Percentiles rank a stretch among this genome's conserved stretches.
These are phyloP conservation scores for Picochlorum sp. DNA, from an alignment of 139 green algal species.

Conservation along the genomic window DNA sequence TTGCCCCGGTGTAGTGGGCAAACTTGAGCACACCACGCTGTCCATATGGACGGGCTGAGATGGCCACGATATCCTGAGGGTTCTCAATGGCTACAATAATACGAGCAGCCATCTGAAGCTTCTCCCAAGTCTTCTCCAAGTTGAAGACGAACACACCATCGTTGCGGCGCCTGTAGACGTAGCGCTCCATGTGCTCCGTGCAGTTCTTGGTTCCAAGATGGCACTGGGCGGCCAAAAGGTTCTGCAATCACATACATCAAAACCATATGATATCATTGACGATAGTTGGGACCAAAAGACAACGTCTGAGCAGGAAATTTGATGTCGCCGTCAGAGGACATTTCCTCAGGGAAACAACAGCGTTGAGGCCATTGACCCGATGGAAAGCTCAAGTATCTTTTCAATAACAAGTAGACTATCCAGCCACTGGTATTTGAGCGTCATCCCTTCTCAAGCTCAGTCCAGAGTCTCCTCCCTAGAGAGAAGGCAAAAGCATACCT, in stretches of 20 bases:
- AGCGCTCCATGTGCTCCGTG: constrained; percentile 95
- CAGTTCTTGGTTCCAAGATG: constrained; percentile 91
- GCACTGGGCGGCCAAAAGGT: constrained; percentile 83
- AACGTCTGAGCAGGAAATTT: no score
- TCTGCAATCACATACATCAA: constrained; percentile 69
- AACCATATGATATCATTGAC: not conserved
- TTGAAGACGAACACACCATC: constrained; percentile 98
- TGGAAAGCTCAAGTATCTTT: no score
- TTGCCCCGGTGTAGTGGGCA: constrained; percentile 90
- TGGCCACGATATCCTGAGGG: constrained; percentile 67
- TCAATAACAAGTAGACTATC: no score
- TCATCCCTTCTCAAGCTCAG: no score
- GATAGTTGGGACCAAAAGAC: no score
- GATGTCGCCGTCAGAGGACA: no score
- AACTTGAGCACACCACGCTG: constrained; percentile 99
- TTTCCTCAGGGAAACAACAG: no score
- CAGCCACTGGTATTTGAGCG: no score
- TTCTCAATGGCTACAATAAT: constrained; percentile 99
- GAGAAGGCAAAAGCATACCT: no score
- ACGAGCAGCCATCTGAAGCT: constrained; percentile 95
- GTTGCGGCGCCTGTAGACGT: constrained; percentile 73
- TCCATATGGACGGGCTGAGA: constrained; percentile 83
- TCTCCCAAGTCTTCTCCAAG: constrained; percentile 98
- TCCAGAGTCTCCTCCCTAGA: no score
- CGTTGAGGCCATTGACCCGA: no score